These are phyloP conservation scores for Cephalotrichum gorgonifer DNA, from an alignment of 2,329 filamentous ascomycete species.

Conservation along the genomic window DNA sequence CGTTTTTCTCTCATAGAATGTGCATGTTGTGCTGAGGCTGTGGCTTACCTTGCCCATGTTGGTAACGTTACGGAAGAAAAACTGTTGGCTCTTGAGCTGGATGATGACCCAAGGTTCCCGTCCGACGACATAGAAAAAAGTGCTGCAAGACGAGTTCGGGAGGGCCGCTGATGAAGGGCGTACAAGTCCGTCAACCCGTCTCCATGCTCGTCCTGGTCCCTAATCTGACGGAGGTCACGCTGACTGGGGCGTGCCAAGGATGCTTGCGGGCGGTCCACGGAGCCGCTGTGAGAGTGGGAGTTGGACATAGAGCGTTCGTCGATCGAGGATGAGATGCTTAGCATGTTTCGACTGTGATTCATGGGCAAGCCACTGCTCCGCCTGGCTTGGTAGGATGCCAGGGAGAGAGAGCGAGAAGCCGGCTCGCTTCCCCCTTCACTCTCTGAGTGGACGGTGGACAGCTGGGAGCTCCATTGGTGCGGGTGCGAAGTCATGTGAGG, in stretches of 20 bases:
- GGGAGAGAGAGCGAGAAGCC: conserved; percentile 31
- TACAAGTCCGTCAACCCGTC: conserved; percentile 53
- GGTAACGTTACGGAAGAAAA: conserved; percentile 35
- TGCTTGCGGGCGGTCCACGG: conserved; percentile 38
- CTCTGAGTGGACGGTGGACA: conserved; percentile 54
- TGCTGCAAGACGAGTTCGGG: conserved; percentile 40
- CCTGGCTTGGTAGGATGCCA: conserved; percentile 27
- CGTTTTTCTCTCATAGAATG: not conserved
- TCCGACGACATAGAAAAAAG: conserved; percentile 41
- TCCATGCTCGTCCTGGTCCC: conserved; percentile 52
- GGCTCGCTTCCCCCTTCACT: conserved; percentile 43
- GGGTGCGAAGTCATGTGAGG: conserved; percentile 34
- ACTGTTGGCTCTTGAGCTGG: conserved; percentile 37
- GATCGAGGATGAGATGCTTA: conserved; percentile 47
- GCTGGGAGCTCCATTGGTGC: conserved; percentile 54
- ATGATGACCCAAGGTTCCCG: conserved; percentile 40
- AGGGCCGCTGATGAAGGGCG: conserved; percentile 39
- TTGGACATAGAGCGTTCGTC: conserved; percentile 29
- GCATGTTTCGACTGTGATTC: conserved; percentile 42
- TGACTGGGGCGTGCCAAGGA: conserved; percentile 27
- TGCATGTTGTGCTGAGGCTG: too few relatives aligned
- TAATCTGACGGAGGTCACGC: conserved; percentile 30
- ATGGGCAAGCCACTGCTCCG: conserved; percentile 39
- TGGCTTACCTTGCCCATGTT: conserved; percentile 39
- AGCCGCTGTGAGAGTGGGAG: conserved; percentile 29